A percentile compares a stretch with the other conserved stretches of the same genome.
phyloP scores from a whole-genome alignment of 139 green algal species.

The Chlorella sorokiniana region DNA sequence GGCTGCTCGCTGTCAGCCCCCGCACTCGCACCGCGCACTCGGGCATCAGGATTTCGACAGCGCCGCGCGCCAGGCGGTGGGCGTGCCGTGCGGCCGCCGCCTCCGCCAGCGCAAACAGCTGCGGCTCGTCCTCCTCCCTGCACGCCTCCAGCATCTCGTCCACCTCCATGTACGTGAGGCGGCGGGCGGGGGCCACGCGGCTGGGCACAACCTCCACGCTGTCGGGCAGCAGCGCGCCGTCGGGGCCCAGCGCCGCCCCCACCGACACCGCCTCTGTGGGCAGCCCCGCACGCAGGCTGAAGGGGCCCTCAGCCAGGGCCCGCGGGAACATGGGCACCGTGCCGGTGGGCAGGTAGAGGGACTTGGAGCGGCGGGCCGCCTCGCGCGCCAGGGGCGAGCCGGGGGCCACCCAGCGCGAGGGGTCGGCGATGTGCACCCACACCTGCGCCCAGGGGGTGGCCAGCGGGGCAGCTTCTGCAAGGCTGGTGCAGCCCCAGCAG shows the following conservation, averaged over 20 bases:
- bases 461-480: neutral
- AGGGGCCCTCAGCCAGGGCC: constrained; percentile 73
- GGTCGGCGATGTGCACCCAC: constrained; percentile 90
- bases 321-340: constrained; percentile 85
- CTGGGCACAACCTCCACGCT: constrained; percentile 53
- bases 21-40: constrained; percentile 54
- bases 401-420: constrained; percentile 43
- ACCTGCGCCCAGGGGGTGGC: constrained; percentile 38
- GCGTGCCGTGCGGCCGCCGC: constrained; percentile 33
- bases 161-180: constrained; percentile 79
- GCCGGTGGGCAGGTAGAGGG: constrained; percentile 84
- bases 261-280: constrained; percentile 6
- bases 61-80: constrained; percentile 56
- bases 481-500: neutral
- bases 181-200: constrained; percentile 54
- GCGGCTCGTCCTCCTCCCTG: neutral
- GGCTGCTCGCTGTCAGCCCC: neutral
- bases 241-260: constrained; percentile 14
- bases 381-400: constrained; percentile 60
- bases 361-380: constrained; percentile 59
- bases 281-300: constrained; percentile 54
- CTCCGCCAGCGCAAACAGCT: constrained; percentile 15
- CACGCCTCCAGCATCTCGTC: constrained; percentile 65
- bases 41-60: constrained; percentile 66
- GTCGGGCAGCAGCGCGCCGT: constrained; percentile 57